Base-by-base conservation (phyloP, 805 yeast genomes). In the Candida ascalaphidarum region DNA sequence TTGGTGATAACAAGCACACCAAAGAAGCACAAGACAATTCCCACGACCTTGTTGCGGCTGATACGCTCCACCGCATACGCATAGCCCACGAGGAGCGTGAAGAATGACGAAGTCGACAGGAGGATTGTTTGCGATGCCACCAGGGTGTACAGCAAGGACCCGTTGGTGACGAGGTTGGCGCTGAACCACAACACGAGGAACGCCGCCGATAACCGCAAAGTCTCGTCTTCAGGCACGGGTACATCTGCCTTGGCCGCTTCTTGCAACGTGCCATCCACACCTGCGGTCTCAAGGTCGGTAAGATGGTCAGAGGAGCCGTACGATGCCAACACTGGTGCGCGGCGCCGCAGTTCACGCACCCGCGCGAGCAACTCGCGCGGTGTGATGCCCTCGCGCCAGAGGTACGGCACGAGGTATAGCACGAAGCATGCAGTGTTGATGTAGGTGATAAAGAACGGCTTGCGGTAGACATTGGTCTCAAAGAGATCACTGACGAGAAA, bases 101-200 rank as follows among this genome's bases (percentile, higher is more conserved):
- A 92, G 49, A 92, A 86, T 6, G 95, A 82, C 4, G 94, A 80
- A 0, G 97, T 88, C 21, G 96, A 81, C 11, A 95, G 81, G 22
- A 92, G 57, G 14, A 92, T 89, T 3, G 97, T 92, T 45, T 94
- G 96, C 10, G 92, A 80, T 2, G 95, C 94, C 13, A 92, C 98
- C 9, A 88, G 77, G 0, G 98, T 92, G 52, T 80, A 92, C 14
- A 81, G 70, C 29, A 92, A 62, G 13, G 94, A 77, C 0, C 95
- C 84, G 54, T 92, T 92, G 18, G 92, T 85, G 31, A 83, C 79
- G 38, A 88, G 65, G 52, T 92, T 92, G 3, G 97, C 94, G 11
- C 77, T 35, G 48, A 84, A 92, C 98, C 98, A 92, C 23, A 92
- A 60, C 3, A 81, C 55, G 37, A 94, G 80, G 51, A 92, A 92